phyloP scores from a whole-genome alignment of 1,284 basidiomycete genomes.

The Microbotryum intermedium region DNA sequence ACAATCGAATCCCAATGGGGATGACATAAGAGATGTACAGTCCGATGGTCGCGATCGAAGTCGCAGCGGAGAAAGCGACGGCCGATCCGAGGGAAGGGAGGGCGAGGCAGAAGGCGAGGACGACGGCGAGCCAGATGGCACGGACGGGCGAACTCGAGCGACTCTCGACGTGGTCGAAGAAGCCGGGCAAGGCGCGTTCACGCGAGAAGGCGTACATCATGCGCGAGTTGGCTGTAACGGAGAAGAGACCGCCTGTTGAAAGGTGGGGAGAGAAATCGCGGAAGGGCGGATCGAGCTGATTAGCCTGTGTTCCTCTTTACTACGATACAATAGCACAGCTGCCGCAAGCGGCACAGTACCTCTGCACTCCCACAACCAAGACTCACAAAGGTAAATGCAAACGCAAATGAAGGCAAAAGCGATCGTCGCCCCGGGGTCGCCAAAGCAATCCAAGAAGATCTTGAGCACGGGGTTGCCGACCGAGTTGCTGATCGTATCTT shows the following conservation, averaged over 20 bases:
- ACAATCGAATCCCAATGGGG: constrained; percentile 56
- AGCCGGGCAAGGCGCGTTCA: constrained; percentile 49
- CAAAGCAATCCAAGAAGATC: constrained; percentile 65
- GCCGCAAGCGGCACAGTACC: no score
- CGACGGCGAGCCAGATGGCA: constrained; percentile 67
- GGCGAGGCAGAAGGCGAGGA: constrained; percentile 62
- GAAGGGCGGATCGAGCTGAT: constrained; percentile 28
- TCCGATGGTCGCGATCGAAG: constrained; percentile 62
- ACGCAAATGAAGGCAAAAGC: constrained; percentile 51
- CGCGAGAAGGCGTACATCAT: constrained; percentile 71
- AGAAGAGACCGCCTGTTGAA: constrained; percentile 44
- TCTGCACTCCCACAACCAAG: no score
- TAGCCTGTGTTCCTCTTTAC: no score
- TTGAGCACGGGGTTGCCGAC: constrained; percentile 64
- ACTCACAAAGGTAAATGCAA: constrained; percentile 58
- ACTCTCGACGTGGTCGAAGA: constrained; percentile 56
- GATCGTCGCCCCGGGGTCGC: constrained; percentile 49
- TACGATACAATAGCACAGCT: no score
- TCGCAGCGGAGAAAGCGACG: constrained; percentile 65
- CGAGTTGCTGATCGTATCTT: constrained; percentile 47
- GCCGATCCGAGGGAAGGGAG: constrained; percentile 59
- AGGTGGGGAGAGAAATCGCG: background rate
- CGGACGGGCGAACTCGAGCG: constrained; percentile 56
- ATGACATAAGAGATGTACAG: constrained; percentile 47
- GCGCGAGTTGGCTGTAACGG: constrained; percentile 62